Percentiles rank a stretch among this genome's conserved stretches.
Conservation (phyloP, 2,329 filamentous ascomycete genomes). For the Claviceps sp. region DNA sequence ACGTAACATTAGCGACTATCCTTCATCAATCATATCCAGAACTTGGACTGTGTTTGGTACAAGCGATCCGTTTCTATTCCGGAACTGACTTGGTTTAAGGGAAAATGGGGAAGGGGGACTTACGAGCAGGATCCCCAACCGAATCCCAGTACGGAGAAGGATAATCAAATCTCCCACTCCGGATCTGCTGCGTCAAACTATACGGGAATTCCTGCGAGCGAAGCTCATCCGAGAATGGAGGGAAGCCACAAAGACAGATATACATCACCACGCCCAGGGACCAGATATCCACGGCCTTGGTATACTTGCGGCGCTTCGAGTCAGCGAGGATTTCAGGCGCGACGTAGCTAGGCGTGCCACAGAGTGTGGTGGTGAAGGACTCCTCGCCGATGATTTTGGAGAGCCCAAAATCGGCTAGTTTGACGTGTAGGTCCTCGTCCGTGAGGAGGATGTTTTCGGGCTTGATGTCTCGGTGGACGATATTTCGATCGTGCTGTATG, state of each 20-base stretch:
- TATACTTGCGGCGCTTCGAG: constrained; percentile 72
- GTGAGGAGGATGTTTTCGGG: constrained; percentile 88
- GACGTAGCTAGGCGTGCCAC: constrained; percentile 94
- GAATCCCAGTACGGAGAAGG: constrained; percentile 80
- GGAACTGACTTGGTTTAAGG: background rate
- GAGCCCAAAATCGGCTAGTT: constrained; percentile 90
- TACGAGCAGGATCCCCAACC: constrained; percentile 53
- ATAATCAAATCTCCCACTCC: constrained; percentile 79
- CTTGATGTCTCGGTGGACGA: constrained; percentile 96
- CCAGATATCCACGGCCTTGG: constrained; percentile 91
- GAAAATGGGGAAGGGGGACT: constrained; percentile 15
- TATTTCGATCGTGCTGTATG: constrained; percentile 83
- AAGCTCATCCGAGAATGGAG: constrained; percentile 91
- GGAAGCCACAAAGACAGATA: constrained; percentile 93
- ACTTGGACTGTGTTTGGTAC: too few species aligned
- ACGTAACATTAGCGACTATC: background rate
- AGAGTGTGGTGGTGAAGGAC: constrained; percentile 91
- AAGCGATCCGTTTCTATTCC: too few species aligned
- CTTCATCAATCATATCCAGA: too few species aligned
- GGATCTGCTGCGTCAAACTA: constrained; percentile 79
- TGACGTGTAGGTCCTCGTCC: constrained; percentile 74
- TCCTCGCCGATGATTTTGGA: constrained; percentile 98
- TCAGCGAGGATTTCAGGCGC: constrained; percentile 89
- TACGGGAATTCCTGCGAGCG: constrained; percentile 72
- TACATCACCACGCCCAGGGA: constrained; percentile 95